Conservation (phyloP, 495 filamentous ascomycete species). For the Annulohypoxylon maeteangense region DNA sequence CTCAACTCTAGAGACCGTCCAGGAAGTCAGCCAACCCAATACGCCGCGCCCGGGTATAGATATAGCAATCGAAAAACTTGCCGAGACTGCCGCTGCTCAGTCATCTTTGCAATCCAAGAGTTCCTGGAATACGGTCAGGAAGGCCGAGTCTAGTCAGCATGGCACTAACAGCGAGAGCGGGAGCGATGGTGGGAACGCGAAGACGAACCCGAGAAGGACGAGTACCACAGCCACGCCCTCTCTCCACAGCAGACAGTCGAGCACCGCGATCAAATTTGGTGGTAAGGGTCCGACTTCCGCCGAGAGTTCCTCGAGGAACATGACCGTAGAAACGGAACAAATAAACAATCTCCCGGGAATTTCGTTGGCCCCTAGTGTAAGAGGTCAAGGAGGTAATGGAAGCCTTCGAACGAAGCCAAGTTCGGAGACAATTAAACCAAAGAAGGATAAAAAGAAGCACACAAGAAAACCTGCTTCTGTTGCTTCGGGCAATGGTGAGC, state of each 20-base stretch:
- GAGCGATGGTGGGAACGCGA: slow-evolving; percentile 67
- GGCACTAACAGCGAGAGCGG: slow-evolving; percentile 66
- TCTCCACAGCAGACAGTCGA: slow-evolving; percentile 58
- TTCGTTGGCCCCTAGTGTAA: slow-evolving; percentile 74
- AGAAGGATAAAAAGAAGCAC: slow-evolving; percentile 90
- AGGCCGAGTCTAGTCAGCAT: slow-evolving; percentile 49
- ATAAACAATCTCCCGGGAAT: slow-evolving; percentile 92
- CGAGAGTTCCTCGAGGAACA: slow-evolving; percentile 84
- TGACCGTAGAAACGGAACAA: slow-evolving; percentile 98
- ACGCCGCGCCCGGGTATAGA: slow-evolving; percentile 66
- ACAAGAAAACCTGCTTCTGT: slow-evolving; percentile 76
- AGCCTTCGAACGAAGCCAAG: slow-evolving; percentile 89
- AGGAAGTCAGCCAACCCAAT: slow-evolving; percentile 85
- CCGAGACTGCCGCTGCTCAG: slow-evolving; percentile 60
- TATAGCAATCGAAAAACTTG: slow-evolving; percentile 59
- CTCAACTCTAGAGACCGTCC: slow-evolving; percentile 87
- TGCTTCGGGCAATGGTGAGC: slow-evolving; percentile 77
- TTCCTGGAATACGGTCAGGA: slow-evolving; percentile 48
- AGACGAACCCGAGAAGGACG: slow-evolving; percentile 46
- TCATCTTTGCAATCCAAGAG: slow-evolving; percentile 49
- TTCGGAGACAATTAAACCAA: slow-evolving; percentile 91
- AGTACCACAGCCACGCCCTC: slow-evolving; percentile 49
- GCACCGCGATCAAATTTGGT: slow-evolving; percentile 54
- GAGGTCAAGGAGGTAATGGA: slow-evolving; percentile 71
- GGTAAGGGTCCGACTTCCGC: slow-evolving; percentile 64